These are phyloP conservation scores for Saccharomyces paradoxus DNA, from an alignment of 805 yeast genomes.

Conservation along the genomic window DNA sequence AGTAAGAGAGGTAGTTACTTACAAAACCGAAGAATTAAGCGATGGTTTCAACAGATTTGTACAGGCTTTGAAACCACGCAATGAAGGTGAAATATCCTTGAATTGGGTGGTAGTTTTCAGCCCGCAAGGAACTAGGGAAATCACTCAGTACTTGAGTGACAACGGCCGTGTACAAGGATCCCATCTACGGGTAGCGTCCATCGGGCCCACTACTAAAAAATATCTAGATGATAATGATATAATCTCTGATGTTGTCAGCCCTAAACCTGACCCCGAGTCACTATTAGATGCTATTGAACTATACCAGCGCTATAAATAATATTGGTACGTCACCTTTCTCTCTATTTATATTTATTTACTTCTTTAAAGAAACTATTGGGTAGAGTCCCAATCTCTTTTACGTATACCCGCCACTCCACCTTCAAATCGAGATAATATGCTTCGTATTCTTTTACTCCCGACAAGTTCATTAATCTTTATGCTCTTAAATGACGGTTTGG, in stretches of 20 bases:
- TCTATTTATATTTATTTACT: background rate
- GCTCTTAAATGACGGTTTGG: slow-evolving; percentile 25
- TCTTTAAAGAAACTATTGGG: background rate
- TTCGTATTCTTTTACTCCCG: slow-evolving; percentile 18
- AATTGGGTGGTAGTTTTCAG: slow-evolving; percentile 81
- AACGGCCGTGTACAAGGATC: slow-evolving; percentile 10
- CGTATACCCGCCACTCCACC: slow-evolving; percentile 30
- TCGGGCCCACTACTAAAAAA: slow-evolving; percentile 85
- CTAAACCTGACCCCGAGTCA: slow-evolving; percentile 61
- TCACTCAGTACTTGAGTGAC: slow-evolving; percentile 41
- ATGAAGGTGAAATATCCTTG: slow-evolving; percentile 1
- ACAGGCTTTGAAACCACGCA: background rate
- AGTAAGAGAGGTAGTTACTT: slow-evolving; percentile 52
- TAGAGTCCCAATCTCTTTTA: slow-evolving; percentile 13
- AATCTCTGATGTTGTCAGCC: slow-evolving; percentile 54
- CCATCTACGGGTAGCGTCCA: slow-evolving; percentile 54
- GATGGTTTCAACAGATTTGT: slow-evolving; percentile 38
- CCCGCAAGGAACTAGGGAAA: slow-evolving; percentile 73
- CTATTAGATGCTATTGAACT: slow-evolving; percentile 35
- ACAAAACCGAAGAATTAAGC: slow-evolving; percentile 49
- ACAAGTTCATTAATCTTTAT: slow-evolving; percentile 27
- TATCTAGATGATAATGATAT: slow-evolving; percentile 48
- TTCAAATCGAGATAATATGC: slow-evolving; percentile 24
- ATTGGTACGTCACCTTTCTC: background rate
- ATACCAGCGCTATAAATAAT: slow-evolving; percentile 1